Percentiles rank a stretch among this genome's conserved stretches.
Conservation (phyloP, 2,329 filamentous ascomycete species). For the Fusarium secorum region DNA sequence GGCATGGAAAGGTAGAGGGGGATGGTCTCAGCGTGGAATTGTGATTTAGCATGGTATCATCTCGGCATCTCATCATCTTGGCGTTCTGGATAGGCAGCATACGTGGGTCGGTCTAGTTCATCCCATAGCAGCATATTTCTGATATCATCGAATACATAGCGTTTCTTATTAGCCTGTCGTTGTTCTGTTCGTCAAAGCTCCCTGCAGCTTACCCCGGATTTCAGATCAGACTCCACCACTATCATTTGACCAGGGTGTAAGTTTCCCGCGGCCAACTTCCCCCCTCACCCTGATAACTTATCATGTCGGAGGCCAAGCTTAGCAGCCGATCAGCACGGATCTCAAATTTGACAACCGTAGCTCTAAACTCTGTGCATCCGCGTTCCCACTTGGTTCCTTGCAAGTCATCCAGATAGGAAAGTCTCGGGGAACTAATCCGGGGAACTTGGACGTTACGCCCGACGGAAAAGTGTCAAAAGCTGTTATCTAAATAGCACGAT, state of each 20-base stretch:
- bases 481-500: slow-evolving; percentile 24
- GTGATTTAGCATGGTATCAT: slow-evolving; percentile 56
- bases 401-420: slow-evolving; percentile 11
- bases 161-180: neutral
- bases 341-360: slow-evolving; percentile 35
- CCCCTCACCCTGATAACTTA: slow-evolving; percentile 21
- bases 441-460: neutral
- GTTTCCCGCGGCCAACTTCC: slow-evolving; percentile 33
- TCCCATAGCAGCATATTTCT: slow-evolving; percentile 2
- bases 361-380: neutral
- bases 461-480: neutral
- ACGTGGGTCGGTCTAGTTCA: slow-evolving; percentile 5
- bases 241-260: neutral
- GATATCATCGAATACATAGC: neutral
- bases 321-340: slow-evolving; percentile 17
- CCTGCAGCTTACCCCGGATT: slow-evolving; percentile 32
- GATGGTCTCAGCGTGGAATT: slow-evolving; percentile 81
- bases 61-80: slow-evolving; percentile 5
- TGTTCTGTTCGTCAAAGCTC: neutral
- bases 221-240: neutral
- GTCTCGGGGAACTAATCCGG: slow-evolving; percentile 26
- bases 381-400: slow-evolving; percentile 7
- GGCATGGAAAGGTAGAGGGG: slow-evolving; percentile 81
- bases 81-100: slow-evolving; percentile 32
- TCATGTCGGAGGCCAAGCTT: slow-evolving; percentile 23